phyloP scores from a whole-genome alignment of 2,329 filamentous ascomycete genomes.

The Ampelomyces quisqualis region DNA sequence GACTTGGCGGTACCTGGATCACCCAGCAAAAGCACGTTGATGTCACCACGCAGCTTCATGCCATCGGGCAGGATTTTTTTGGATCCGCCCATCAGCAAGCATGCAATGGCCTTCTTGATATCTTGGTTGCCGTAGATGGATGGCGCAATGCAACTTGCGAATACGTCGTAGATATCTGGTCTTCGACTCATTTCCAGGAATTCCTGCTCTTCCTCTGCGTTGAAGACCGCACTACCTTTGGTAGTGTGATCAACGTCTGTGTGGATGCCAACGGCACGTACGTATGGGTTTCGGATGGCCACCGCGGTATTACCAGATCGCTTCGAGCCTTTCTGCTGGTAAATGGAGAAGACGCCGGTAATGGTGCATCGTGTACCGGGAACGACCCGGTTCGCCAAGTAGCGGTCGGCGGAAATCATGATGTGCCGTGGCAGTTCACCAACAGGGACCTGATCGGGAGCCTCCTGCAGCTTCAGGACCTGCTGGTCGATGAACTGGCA shows the following conservation, averaged over 20 bases:
- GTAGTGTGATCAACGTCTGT: conserved; percentile 86
- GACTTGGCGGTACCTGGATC: conserved; percentile 98
- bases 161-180: conserved; percentile 87
- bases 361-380: conserved; percentile 92
- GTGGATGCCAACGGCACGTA: conserved; percentile 88
- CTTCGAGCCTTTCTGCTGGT: conserved; percentile 86
- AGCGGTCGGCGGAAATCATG: conserved; percentile 92
- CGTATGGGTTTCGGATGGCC: conserved; percentile 91
- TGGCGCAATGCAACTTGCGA: conserved; percentile 90
- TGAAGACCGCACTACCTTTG: conserved; percentile 80
- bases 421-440: conserved; percentile 95
- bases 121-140: conserved; percentile 96
- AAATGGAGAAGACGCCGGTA: conserved; percentile 98
- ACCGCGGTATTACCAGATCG: conserved; percentile 76
- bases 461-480: conserved; percentile 96
- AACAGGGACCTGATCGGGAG: conserved; percentile 94
- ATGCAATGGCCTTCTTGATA: conserved; percentile 97
- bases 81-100: conserved; percentile 87
- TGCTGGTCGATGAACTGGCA: conserved; percentile 96
- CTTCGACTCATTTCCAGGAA: conserved; percentile 87
- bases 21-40: conserved; percentile 94
- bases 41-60: conserved; percentile 96
- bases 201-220: conserved; percentile 95
- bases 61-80: conserved; percentile 98
- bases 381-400: conserved; percentile 92